A percentile compares a stretch with the other conserved stretches of the same genome.
These are phyloP conservation scores for Tolypocladium ophioglossoides DNA, from an alignment of 2,329 filamentous ascomycete species.

Conservation along the genomic window DNA sequence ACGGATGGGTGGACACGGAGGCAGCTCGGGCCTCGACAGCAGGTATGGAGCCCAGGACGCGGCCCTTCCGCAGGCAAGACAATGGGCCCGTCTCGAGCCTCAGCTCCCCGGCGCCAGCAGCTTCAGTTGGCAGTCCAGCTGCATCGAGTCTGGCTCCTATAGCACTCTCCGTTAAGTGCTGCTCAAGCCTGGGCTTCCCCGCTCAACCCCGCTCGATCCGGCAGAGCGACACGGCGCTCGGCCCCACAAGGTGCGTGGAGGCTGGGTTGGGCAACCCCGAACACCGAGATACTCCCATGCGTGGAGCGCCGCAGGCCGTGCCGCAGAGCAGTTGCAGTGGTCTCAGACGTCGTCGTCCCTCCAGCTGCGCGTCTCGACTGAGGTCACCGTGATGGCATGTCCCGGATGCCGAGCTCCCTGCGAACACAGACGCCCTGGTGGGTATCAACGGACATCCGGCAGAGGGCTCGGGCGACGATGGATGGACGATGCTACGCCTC, in stretches of 20 bases:
- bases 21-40: neutral
- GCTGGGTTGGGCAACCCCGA: conserved; percentile 5
- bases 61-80: neutral
- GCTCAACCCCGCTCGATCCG: neutral
- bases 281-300: conserved; percentile 8
- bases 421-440: conserved; percentile 1
- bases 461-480: neutral
- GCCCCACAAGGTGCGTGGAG: neutral
- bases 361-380: too few species aligned
- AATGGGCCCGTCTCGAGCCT: neutral
- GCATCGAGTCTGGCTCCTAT: neutral
- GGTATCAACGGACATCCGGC: neutral
- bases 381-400: neutral
- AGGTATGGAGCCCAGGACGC: too few species aligned
- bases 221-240: neutral
- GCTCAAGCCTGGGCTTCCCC: neutral
- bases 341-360: neutral
- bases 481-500: conserved; percentile 1
- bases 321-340: neutral
- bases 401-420: conserved; percentile 4
- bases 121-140: neutral
- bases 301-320: neutral
- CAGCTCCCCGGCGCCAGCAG: neutral
- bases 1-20: neutral
- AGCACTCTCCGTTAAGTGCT: too few species aligned